Percentiles rank a stretch among this genome's conserved stretches.
These are phyloP conservation scores for Tagetes patula DNA, from an alignment of 129 eudicot species.

Conservation along the genomic window DNA sequence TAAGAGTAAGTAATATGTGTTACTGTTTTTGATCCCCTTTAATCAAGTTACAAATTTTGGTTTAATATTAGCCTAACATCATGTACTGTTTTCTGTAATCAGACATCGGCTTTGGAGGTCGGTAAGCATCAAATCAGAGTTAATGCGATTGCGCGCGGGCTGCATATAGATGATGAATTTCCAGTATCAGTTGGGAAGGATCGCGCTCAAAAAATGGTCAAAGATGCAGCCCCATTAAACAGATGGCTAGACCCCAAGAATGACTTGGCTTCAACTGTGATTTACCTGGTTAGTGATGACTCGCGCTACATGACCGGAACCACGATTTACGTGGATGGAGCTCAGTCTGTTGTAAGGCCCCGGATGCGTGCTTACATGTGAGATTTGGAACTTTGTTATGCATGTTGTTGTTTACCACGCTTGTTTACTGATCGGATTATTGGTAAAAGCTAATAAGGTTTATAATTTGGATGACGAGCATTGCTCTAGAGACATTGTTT, in stretches of 20 bases:
- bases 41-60: too few species aligned
- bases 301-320: constrained; percentile 95
- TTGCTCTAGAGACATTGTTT: too few species aligned
- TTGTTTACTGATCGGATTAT: too few species aligned
- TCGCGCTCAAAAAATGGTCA: constrained; percentile 71
- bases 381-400: constrained; percentile 9
- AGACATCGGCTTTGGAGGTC: constrained; percentile 86
- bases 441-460: too few species aligned
- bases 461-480: too few species aligned
- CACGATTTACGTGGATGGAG: constrained; percentile 87
- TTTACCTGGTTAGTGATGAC: constrained; percentile 84
- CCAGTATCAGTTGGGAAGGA: constrained; percentile 79
- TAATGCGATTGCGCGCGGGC: constrained; percentile 81
- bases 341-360: constrained; percentile 88
- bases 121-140: constrained; percentile 96
- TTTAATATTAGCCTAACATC: too few species aligned
- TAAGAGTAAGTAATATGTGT: constrained; percentile 53
- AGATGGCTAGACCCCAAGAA: constrained; percentile 85
- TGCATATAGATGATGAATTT: constrained; percentile 81
- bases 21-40: too few species aligned
- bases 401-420: too few species aligned
- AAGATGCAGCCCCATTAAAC: constrained; percentile 68
- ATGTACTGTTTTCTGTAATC: constrained; percentile 3
- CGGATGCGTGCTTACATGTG: constrained; percentile 90
- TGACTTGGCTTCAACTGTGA: constrained; percentile 80